Conservation (phyloP, 768 basidiomycete species). For the Holtermanniella nyarrowii region DNA sequence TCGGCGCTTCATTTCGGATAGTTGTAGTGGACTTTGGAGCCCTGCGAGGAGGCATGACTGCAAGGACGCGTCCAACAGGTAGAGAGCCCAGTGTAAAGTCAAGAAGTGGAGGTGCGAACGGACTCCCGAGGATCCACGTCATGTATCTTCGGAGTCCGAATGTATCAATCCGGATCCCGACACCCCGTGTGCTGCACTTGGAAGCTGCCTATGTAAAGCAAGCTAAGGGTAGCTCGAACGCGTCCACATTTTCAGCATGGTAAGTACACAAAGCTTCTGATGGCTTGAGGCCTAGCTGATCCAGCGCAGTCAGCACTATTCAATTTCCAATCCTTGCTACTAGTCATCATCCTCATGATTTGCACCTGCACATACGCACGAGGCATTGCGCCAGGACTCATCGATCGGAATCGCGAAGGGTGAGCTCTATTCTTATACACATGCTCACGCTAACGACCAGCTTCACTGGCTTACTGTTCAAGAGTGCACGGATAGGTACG, state of each 20-base stretch:
- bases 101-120: too few species aligned
- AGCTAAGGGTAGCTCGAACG: too few species aligned
- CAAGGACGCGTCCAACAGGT: not conserved
- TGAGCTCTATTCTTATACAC: conserved; percentile 40
- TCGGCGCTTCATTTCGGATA: not conserved
- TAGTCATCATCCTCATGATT: conserved; percentile 83
- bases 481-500: conserved; percentile 87
- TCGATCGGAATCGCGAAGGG: conserved; percentile 94
- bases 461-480: conserved; percentile 86
- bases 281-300: conserved; percentile 3
- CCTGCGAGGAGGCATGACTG: too few species aligned
- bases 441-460: conserved; percentile 42
- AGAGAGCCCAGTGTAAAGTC: too few species aligned
- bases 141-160: too few species aligned
- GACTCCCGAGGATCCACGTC: too few species aligned
- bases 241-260: too few species aligned
- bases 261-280: not conserved
- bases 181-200: too few species aligned
- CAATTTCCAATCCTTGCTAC: conserved; percentile 91
- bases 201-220: too few species aligned
- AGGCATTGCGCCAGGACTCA: conserved; percentile 72
- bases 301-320: conserved; percentile 72
- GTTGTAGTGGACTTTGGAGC: not conserved
- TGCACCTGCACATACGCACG: conserved; percentile 97
- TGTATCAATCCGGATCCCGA: too few species aligned